Evolutionary conservation across 1,284 basidiomycete genomes (phyloP), one percentile per base, ranked within the genome.

Genomic region (Malassezia caprae): DNA sequence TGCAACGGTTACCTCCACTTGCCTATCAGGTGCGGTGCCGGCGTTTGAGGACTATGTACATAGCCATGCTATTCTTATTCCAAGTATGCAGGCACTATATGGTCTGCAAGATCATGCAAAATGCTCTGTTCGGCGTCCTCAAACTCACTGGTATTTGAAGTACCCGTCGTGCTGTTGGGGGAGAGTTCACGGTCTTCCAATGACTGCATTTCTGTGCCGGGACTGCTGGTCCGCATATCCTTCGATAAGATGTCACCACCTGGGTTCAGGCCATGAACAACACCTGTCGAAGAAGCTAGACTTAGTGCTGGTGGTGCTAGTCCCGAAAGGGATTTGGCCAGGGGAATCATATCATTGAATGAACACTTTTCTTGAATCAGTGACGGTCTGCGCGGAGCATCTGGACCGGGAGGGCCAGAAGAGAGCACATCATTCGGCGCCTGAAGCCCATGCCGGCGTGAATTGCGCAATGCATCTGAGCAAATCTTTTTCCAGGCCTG

Each of bases 401-500:
- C 27, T 4, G 42, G 8, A 5, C 8, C 19, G 5, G 7, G 10
- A 12, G n/a, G 30, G 13, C 30, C 27, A 2, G 27, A 30, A 26
- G 21, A 30, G 15, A 46, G 21, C n/a, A 46, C 30, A 24, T 27
- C 17, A 19, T 63, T 55, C 1, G 69, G 69, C 44, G 59, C 51
- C 40, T 57, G 54, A 23, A 65, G 61, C 26, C 68, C 67, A 27
- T 65, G 63, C 26, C 58, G 52, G 17, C 63, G 63, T 34, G 64
- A 63, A 56, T 73, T 72, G 31, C 59, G 61, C 37, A 71, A 50
- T 19, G 71, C 71, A 4, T 67, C 61, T 23, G 66, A 63, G 28
- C 65, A 63, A 23, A 73, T 51, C 50, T 52, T 55, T 48, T 60
- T 62, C 71, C 71, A 73, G 10, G 69, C 68, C 30, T 65, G 67